These are phyloP conservation scores for Ministeria vibrans DNA, from an alignment of 78 protist species.

Conservation along the genomic window DNA sequence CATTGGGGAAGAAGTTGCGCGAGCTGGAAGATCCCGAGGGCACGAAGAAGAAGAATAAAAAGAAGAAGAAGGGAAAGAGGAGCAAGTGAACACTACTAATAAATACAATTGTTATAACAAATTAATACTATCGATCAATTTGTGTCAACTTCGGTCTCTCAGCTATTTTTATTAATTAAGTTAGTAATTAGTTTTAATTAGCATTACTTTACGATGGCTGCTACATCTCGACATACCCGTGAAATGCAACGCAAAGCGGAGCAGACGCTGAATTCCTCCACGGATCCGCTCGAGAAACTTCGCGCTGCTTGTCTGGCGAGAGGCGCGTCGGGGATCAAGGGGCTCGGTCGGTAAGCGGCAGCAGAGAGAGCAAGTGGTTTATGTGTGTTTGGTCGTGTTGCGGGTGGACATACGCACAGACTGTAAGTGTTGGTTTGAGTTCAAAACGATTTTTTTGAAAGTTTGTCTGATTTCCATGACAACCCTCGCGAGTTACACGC, in stretches of 20 bases:
- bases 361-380: background rate
- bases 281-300: background rate
- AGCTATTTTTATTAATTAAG: too few species aligned
- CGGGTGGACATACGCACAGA: background rate
- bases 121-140: too few species aligned
- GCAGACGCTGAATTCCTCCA: background rate
- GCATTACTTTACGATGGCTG: too few species aligned
- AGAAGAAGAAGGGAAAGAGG: background rate
- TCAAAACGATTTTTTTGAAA: background rate
- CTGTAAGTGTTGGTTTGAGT: background rate
- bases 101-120: too few species aligned
- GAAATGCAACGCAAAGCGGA: too few species aligned
- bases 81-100: background rate
- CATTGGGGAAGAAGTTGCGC: background rate
- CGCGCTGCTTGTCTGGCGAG: background rate
- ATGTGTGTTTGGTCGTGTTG: background rate
- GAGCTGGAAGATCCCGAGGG: background rate
- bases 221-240: too few species aligned
- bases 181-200: too few species aligned
- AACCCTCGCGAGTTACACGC: too few species aligned
- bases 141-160: too few species aligned
- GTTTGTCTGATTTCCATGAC: too few species aligned
- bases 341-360: background rate
- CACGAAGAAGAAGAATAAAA: background rate
- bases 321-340: constrained; percentile 1